phyloP scores from a whole-genome alignment of 176 grass and related monocot species.

The Alloteropsis semialata region DNA sequence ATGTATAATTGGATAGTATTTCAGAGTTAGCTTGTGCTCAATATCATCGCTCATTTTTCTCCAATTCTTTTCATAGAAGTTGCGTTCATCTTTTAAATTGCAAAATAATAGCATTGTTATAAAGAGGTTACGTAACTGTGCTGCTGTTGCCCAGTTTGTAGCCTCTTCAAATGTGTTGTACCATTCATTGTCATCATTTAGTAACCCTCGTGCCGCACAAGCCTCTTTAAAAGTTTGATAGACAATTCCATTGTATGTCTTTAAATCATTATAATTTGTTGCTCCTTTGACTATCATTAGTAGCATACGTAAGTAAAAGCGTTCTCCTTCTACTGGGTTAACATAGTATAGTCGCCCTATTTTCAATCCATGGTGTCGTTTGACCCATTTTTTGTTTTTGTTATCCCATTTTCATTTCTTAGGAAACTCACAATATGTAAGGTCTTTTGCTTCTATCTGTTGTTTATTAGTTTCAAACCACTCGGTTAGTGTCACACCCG shows the following conservation, averaged over 20 bases:
- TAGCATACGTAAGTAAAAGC: not conserved
- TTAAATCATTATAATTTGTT: no score
- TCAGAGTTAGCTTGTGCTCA: no score
- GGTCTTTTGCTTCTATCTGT: not conserved
- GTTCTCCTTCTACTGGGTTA: not conserved
- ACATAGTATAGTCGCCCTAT: not conserved
- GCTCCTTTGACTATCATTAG: not conserved
- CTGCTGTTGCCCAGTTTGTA: not conserved
- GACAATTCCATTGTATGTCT: no score
- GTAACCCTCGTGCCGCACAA: not conserved
- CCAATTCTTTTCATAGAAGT: not conserved
- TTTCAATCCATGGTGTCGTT: not conserved
- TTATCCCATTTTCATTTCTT: not conserved
- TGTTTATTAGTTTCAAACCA: not conserved
- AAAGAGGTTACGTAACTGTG: not conserved
- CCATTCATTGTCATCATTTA: no score
- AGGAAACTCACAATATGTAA: not conserved
- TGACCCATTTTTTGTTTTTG: not conserved
- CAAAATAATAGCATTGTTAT: not conserved
- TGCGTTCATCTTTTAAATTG: not conserved
- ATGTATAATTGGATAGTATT: no score
- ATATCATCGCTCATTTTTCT: no score
- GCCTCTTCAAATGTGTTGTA: not conserved
- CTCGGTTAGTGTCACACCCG: no score
- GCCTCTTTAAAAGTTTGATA: not conserved